phyloP scores from a whole-genome alignment of 2,329 filamentous ascomycete genomes.

The Talaromyces sp. region DNA sequence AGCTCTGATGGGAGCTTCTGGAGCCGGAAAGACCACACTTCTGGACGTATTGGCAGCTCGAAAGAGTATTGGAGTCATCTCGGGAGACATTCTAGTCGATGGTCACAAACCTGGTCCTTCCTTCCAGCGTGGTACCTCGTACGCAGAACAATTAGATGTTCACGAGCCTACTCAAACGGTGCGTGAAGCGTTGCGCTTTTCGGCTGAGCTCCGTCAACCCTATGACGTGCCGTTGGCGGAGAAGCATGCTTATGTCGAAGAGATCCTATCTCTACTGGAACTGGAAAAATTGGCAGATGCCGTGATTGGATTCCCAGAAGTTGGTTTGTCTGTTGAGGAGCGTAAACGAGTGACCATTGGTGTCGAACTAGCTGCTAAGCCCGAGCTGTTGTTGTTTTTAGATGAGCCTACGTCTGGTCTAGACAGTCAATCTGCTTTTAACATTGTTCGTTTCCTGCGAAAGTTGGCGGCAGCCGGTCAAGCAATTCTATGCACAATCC shows the following conservation, averaged over 20 bases:
- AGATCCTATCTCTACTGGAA: constrained; percentile 62
- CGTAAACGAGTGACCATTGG: constrained; percentile 41
- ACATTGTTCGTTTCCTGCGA: constrained; percentile 57
- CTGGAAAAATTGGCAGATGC: constrained; percentile 65
- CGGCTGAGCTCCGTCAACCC: constrained; percentile 61
- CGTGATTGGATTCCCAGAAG: constrained; percentile 59
- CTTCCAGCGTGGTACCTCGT: constrained; percentile 63
- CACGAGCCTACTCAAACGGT: constrained; percentile 62
- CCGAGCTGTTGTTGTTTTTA: constrained; percentile 60
- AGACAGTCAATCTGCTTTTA: constrained; percentile 57
- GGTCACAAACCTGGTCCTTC: constrained; percentile 55
- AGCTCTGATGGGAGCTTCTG: constrained; percentile 53
- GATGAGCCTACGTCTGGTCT: constrained; percentile 60
- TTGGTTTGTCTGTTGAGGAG: constrained; percentile 56
- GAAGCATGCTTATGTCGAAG: constrained; percentile 64
- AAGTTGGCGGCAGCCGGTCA: constrained; percentile 59
- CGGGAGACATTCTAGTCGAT: constrained; percentile 61
- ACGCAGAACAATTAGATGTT: constrained; percentile 64
- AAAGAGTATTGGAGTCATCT: constrained; percentile 63
- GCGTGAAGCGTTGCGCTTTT: constrained; percentile 64
- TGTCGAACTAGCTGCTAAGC: constrained; percentile 37
- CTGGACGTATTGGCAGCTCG: constrained; percentile 69
- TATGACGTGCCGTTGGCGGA: constrained; percentile 56
- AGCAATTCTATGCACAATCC: constrained; percentile 59
- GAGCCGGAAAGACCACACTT: constrained; percentile 82